Conservation (phyloP, 257 asterid species). For the Cinchona pubescens region DNA sequence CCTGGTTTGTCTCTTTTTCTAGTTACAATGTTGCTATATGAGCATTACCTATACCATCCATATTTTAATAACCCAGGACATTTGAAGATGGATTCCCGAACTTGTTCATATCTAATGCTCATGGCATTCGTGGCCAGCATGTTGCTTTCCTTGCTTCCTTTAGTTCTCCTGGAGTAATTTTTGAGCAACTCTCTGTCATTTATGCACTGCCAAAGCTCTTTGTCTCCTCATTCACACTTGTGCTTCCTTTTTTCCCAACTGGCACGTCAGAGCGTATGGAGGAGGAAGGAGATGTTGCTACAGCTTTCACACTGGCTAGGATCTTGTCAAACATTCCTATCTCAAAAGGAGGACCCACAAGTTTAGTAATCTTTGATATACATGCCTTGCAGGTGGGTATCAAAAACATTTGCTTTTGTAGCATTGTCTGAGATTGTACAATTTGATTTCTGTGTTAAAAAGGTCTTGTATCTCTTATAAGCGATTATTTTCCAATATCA, state of each 20-base stretch:
- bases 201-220: slow-evolving; percentile 90
- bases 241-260: slow-evolving; percentile 96
- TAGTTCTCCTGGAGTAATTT: slow-evolving; percentile 94
- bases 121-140: slow-evolving; percentile 90
- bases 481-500: slow-evolving; percentile 25
- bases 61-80: slow-evolving; percentile 52
- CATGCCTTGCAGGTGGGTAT: slow-evolving; percentile 90
- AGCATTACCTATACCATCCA: slow-evolving; percentile 13
- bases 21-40: slow-evolving; percentile 8
- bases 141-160: slow-evolving; percentile 98
- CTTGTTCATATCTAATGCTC: slow-evolving; percentile 92
- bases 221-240: slow-evolving; percentile 91
- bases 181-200: slow-evolving; percentile 86
- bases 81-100: slow-evolving; percentile 98
- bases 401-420: slow-evolving; percentile 5
- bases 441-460: slow-evolving; percentile 3
- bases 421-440: not conserved
- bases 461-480: slow-evolving; percentile 4
- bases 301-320: slow-evolving; percentile 95
- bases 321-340: slow-evolving; percentile 88
- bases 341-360: slow-evolving; percentile 92
- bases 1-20: not conserved
- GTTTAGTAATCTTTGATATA: slow-evolving; percentile 86
- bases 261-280: slow-evolving; percentile 99
- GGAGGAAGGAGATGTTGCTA: slow-evolving; percentile 99